phyloP scores from a whole-genome alignment of 306 rosid genomes.

The Trichosanthes cucumerina region DNA sequence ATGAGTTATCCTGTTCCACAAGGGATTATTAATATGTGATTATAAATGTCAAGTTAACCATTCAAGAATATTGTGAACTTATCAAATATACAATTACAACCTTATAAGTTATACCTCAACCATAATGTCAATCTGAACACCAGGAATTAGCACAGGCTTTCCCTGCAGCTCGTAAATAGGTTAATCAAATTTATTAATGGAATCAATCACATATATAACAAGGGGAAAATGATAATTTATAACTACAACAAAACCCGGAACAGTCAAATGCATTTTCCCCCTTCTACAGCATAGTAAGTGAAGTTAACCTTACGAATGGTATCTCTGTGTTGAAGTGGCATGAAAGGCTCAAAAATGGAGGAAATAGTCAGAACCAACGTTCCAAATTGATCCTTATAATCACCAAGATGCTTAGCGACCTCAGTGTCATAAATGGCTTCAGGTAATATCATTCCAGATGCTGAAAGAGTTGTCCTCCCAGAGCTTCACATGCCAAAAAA shows the following conservation, averaged over 20 bases:
- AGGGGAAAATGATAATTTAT: background rate
- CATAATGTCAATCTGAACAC: slow-evolving; percentile 70
- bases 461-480: slow-evolving; percentile 84
- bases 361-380: slow-evolving; percentile 66
- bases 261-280: background rate
- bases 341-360: slow-evolving; percentile 84
- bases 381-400: slow-evolving; percentile 31
- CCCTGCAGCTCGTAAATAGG: slow-evolving; percentile 44
- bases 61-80: background rate
- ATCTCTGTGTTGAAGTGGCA: slow-evolving; percentile 47
- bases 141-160: slow-evolving; percentile 65
- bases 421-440: slow-evolving; percentile 41
- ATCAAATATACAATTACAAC: background rate
- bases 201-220: background rate
- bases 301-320: slow-evolving; percentile 44
- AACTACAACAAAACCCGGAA: slow-evolving; percentile 5
- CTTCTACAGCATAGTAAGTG: background rate
- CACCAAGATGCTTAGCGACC: slow-evolving; percentile 35
- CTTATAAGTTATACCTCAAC: slow-evolving; percentile 35
- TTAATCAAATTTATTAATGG: slow-evolving; percentile 10
- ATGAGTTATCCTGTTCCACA: slow-evolving; percentile 16
- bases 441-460: slow-evolving; percentile 85
- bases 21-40: slow-evolving; percentile 1
- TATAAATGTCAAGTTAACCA: background rate
- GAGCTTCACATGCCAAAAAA: slow-evolving; percentile 43